Evolutionary conservation across 2,329 filamentous ascomycete species (phyloP).

Genomic region (Penicillium sp.): DNA sequence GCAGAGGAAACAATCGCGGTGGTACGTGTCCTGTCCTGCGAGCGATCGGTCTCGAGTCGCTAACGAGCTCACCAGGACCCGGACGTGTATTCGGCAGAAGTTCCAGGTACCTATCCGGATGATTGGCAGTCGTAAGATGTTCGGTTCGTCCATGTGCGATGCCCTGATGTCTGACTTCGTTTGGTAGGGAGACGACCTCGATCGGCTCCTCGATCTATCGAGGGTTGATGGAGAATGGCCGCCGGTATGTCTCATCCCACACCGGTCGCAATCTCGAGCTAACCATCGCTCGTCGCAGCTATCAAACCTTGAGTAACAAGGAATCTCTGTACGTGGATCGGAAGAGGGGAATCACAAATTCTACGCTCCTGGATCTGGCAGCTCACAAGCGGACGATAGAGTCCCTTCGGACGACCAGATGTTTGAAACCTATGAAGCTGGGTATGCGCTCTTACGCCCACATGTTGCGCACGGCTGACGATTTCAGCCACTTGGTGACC

Average conservation of each 20-base stretch:
- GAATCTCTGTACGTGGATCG: constrained; percentile 12
- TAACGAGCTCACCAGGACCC: too few relatives aligned
- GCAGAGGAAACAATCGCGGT: background rate
- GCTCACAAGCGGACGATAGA: background rate
- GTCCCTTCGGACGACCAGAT: constrained; percentile 17
- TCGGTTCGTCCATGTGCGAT: background rate
- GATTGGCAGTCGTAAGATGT: constrained; percentile 17
- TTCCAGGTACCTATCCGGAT: constrained; percentile 3
- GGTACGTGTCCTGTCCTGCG: background rate
- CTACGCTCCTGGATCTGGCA: too few relatives aligned
- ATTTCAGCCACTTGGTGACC: constrained; percentile 13
- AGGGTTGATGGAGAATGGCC: constrained; percentile 17
- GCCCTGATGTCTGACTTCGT: background rate
- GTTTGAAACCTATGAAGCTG: constrained; percentile 21
- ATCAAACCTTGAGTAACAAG: constrained; percentile 14
- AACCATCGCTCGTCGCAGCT: constrained; percentile 5
- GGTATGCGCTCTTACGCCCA: constrained; percentile 4
- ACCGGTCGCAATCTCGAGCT: background rate
- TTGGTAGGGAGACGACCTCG: constrained; percentile 13
- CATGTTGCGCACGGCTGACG: background rate
- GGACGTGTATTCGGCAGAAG: constrained; percentile 4
- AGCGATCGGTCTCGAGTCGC: too few relatives aligned
- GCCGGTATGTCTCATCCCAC: constrained; percentile 6
- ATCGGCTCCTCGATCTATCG: constrained; percentile 18
- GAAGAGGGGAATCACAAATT: background rate